Base-by-base conservation (phyloP, 257 asterid species). In the Jacaranda mimosifolia region DNA sequence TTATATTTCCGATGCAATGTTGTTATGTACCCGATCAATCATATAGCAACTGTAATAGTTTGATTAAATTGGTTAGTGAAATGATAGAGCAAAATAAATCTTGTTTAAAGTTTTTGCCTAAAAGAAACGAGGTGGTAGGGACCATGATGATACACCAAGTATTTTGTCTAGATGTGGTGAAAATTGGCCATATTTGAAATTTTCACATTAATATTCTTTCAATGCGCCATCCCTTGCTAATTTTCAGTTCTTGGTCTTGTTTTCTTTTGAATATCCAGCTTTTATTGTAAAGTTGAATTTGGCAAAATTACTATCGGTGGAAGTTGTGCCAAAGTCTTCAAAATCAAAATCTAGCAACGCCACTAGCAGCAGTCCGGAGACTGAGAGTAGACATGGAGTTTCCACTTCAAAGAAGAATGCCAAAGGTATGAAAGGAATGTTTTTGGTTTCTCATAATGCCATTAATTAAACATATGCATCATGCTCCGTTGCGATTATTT, bases 211-310 rank as follows among this genome's bases (percentile, higher is more conserved):
- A 3, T 13, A 15, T 45, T 56, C 52, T 67, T 35, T 36, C 15
- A 45, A 32, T 58, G n/a, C 13, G 35, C 52, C 7, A 32, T 10
- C 59, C 26, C n/a, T 68, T 59, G 49, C 57, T 77, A 42, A 76
- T 63, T 53, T 62, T 68, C 38, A 49, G 59, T 58, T 18, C 14
- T 59, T 57, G 26, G 21, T 39, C 52, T 38, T 42, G 65, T 35
- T 63, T 70, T 76, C 9, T 48, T 66, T 63, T 75, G 81, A n/a
- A 17, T 36, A 45, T 70, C 17, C 83, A 88, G 90, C 92, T 64
- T 88, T 84, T 57, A 68, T 86, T 10, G 86, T 88, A 70, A 83
- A 86, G 86, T 60, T 88, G 84, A 68, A 86, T 81, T 73, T 88
- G 77, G 89, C 81, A 32, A 85, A 88, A 57, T 26, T 84, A 65